Base-by-base conservation (phyloP, 257 asterid genomes). In the Avicennia marina region DNA sequence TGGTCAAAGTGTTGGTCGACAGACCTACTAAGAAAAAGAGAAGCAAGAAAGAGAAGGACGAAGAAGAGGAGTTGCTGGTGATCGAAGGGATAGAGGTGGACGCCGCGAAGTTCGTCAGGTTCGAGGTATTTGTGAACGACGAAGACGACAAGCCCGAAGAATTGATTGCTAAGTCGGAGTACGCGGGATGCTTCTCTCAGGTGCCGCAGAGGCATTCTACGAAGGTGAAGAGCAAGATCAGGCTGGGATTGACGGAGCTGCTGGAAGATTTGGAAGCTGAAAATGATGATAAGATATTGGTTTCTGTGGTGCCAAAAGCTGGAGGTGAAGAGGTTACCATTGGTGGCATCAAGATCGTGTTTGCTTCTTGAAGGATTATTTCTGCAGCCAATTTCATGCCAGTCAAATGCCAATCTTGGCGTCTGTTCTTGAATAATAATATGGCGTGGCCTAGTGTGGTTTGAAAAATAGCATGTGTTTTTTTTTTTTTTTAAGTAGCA, bases 81-180 rank as follows among this genome's bases (percentile, higher is more conserved):
- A 71, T 67, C 1, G 76, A 75, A 24, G 24, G 46, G 10, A 63
- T 81, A 0, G 64, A 44, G 1, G 31, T 66, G 0, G 81, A 78
- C 11, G 4, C 70, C 0, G 54, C 71, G 0, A 53, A 73, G 60
- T 69, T 70, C 44, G 41, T 66, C 1, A 73, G 70, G 68, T 78
- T 82, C 16, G 89, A 82, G 4, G 83, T 78, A 11, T 82, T 62
- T 16, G 53, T 82, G 46, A 82, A 82, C 60, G 86, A 72, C 18
- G 89, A 78, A 20, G 84, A 78, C 4, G 81, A 68, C 34, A 29
- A 39, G 1, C 58, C 75, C 1, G 9, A 11, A 8, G 75, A 76
- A 58, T 41, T 82, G 10, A 36, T 7, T 2, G 76, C 73, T 57
- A 63, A 49, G 78, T 78, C 72, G 0, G 81, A 78, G 77, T 81